These are phyloP conservation scores for Sugiyamaella japonica DNA, from an alignment of 1,139 yeast genomes.

Conservation along the genomic window DNA sequence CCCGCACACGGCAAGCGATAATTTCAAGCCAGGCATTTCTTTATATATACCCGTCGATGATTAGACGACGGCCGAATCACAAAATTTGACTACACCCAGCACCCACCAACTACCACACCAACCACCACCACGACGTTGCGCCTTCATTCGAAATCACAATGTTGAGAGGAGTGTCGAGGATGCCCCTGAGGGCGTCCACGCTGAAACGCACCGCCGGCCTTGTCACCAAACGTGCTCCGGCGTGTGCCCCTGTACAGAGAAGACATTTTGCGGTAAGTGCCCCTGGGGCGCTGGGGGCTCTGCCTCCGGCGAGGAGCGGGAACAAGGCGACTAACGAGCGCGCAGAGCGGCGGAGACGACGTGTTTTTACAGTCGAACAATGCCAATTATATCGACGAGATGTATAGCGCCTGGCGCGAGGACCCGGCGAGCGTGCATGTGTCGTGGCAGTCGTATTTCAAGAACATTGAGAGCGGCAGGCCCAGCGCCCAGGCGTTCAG, in stretches of 20 bases:
- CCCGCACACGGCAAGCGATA: slow-evolving; percentile 13
- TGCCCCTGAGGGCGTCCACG: slow-evolving; percentile 15
- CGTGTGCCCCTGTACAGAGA: background rate
- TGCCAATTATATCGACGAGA: slow-evolving; percentile 93
- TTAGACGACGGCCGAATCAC: background rate
- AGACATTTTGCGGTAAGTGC: slow-evolving; percentile 7
- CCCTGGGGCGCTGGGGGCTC: background rate
- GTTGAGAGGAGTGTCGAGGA: slow-evolving; percentile 15
- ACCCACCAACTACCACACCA: background rate
- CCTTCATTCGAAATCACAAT: background rate
- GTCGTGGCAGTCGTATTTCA: slow-evolving; percentile 95
- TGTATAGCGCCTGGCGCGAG: slow-evolving; percentile 91
- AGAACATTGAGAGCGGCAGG: slow-evolving; percentile 71
- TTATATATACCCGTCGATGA: slow-evolving; percentile 1
- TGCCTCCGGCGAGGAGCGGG: background rate
- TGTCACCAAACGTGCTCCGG: background rate
- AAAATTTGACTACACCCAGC: slow-evolving; percentile 2
- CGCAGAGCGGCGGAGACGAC: slow-evolving; percentile 45
- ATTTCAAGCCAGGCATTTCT: slow-evolving; percentile 2
- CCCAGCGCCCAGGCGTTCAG: slow-evolving; percentile 73
- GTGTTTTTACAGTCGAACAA: slow-evolving; percentile 80
- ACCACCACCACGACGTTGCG: background rate
- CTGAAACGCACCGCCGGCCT: background rate
- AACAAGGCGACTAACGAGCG: too few species aligned
- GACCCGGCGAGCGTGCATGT: slow-evolving; percentile 92